phyloP scores from a whole-genome alignment of 2,329 filamentous ascomycete genomes.

The Fusarium sp. region DNA sequence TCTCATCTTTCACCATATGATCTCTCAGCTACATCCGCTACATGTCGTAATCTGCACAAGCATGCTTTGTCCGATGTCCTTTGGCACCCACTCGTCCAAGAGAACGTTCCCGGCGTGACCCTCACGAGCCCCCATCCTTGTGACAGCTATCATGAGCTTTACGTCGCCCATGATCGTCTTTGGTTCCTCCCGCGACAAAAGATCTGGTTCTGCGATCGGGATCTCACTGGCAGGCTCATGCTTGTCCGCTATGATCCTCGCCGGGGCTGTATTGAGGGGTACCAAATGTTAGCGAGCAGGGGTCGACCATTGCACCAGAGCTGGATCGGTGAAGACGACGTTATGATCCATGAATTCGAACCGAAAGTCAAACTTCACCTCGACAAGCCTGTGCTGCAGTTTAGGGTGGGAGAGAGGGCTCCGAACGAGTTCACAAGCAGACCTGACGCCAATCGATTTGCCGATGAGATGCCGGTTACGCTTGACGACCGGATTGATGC shows the following conservation, averaged over 20 bases:
- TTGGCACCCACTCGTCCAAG: slow-evolving; percentile 80
- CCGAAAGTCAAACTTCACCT: slow-evolving; percentile 80
- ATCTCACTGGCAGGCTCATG: slow-evolving; percentile 81
- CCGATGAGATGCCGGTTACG: slow-evolving; percentile 68
- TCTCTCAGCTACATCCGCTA: slow-evolving; percentile 71
- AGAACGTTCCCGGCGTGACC: slow-evolving; percentile 71
- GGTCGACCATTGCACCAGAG: slow-evolving; percentile 67
- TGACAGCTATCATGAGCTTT: slow-evolving; percentile 78
- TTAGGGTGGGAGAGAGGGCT: slow-evolving; percentile 55
- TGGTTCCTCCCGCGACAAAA: slow-evolving; percentile 89
- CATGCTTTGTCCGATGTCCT: slow-evolving; percentile 77
- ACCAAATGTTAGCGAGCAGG: slow-evolving; percentile 79
- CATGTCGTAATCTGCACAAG: slow-evolving; percentile 72
- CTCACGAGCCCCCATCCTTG: slow-evolving; percentile 72
- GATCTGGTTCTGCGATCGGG: slow-evolving; percentile 87
- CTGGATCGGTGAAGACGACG: slow-evolving; percentile 76
- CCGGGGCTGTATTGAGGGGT: slow-evolving; percentile 84
- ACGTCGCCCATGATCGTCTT: slow-evolving; percentile 79
- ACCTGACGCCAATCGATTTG: slow-evolving; percentile 59
- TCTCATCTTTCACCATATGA: slow-evolving; percentile 75
- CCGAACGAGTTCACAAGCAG: slow-evolving; percentile 26
- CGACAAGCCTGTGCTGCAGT: slow-evolving; percentile 78
- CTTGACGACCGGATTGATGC: slow-evolving; percentile 62
- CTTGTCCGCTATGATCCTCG: slow-evolving; percentile 82
- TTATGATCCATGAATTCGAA: slow-evolving; percentile 80